These are phyloP conservation scores for Meyerozyma carpophila DNA, from an alignment of 1,139 yeast genomes.

Conservation along the genomic window DNA sequence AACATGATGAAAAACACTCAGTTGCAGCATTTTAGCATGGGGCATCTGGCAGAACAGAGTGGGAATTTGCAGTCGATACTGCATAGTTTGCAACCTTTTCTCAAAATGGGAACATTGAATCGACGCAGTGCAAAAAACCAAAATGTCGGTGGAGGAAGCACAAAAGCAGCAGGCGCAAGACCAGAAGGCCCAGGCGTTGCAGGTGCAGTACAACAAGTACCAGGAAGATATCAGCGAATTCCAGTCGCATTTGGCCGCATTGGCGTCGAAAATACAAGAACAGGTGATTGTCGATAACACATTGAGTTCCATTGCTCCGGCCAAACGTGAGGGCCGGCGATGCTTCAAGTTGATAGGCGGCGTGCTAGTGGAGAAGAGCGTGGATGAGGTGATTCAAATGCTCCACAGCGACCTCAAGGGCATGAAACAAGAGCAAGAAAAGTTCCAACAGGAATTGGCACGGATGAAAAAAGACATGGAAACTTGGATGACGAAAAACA, in stretches of 20 bases:
- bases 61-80: background rate
- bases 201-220: conserved; percentile 55
- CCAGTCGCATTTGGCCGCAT: conserved; percentile 49
- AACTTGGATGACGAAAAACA: conserved; percentile 61
- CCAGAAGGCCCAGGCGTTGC: conserved; percentile 46
- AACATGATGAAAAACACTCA: background rate
- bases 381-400: conserved; percentile 68
- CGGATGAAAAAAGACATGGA: conserved; percentile 53
- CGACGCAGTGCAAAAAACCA: background rate
- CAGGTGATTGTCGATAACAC: conserved; percentile 35
- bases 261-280: conserved; percentile 40
- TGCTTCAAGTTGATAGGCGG: conserved; percentile 96
- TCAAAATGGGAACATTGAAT: background rate
- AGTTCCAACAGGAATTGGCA: conserved; percentile 41
- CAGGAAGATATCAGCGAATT: conserved; percentile 57
- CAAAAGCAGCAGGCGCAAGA: conserved; percentile 24
- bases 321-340: conserved; percentile 52
- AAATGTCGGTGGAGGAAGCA: background rate
- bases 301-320: conserved; percentile 49
- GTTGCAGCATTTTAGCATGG: too few relatives aligned
- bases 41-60: background rate
- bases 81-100: background rate
- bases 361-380: conserved; percentile 78
- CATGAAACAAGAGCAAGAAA: conserved; percentile 32
- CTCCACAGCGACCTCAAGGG: conserved; percentile 51